Evolutionary conservation across 768 basidiomycete species (phyloP), one percentile per base, ranked within the genome.

Genomic region (Termitomyces sp.): DNA sequence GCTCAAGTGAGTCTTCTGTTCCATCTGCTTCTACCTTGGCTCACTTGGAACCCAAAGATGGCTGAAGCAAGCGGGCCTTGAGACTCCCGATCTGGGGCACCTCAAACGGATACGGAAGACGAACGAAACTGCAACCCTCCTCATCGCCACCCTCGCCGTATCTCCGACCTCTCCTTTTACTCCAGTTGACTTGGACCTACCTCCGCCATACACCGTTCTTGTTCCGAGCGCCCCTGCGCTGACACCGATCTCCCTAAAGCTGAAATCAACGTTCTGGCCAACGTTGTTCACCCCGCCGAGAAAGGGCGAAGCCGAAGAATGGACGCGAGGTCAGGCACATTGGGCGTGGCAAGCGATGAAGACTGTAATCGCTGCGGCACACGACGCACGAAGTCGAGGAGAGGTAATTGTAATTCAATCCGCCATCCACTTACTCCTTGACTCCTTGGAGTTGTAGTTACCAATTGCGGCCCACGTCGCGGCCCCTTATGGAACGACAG

Each of bases 261-360:
- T 84, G 36, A 95, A 95, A 72, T 80, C 82, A 41, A 70, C 80
- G 1, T 72, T 91, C n/a, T 98, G 96, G 96, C 96, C 96, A 8
- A 91, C 90, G 12, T 73, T 85, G 14, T 93, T 84, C 64, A 78
- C 85, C 3, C 90, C 90, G 0, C 80, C 81, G 36, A 79, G 85
- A 61, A 91, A 85, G 67, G 83, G 81, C 65, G 88, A 90, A 59
- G 72, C 76, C 1, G 83, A 87, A 60, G 74, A 75, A 6, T 93
- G 93, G 91, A 81, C 87, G 4, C 71, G 75, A 30, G 85, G 79
- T 0, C 83, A 84, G 57, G 76, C 84, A 40, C 78, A 75, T 14
- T 97, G 96, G 95, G 89, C 93, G 2, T 79, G 79, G 65, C 76
- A 85, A 13, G 89, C 90, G 38, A 82, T 95, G 71, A 68, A 74